phyloP scores from a whole-genome alignment of 1,284 basidiomycete genomes.

The Exsudoporus floridanus region DNA sequence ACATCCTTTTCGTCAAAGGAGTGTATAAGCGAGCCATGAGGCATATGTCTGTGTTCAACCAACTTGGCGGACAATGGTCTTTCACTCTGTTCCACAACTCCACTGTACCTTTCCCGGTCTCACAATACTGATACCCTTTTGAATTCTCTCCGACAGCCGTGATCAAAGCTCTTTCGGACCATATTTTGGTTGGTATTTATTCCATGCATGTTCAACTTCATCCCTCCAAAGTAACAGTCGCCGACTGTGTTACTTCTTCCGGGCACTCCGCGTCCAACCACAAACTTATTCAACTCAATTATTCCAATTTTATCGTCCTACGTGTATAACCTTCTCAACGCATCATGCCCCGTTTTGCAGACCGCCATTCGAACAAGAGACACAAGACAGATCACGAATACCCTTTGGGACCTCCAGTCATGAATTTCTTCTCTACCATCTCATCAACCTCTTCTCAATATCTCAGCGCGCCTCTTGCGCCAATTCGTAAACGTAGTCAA shows the following conservation, averaged over 20 bases:
- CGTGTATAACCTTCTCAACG: slow-evolving; percentile 9
- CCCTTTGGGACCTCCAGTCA: slow-evolving; percentile 35
- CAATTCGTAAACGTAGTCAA: slow-evolving; percentile 49
- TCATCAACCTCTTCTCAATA: slow-evolving; percentile 43
- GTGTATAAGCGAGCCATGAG: slow-evolving; percentile 29
- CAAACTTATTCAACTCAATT: slow-evolving; percentile 2
- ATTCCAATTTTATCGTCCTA: slow-evolving; percentile 6
- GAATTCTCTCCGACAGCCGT: slow-evolving; percentile 22
- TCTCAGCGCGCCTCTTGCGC: slow-evolving; percentile 52
- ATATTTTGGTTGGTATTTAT: slow-evolving; percentile 33
- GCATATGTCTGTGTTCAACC: slow-evolving; percentile 15
- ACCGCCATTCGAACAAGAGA: slow-evolving; percentile 42
- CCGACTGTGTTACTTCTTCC: slow-evolving; percentile 18
- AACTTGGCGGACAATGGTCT: slow-evolving; percentile 25
- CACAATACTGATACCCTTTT: slow-evolving; percentile 20
- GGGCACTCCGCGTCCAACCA: slow-evolving; percentile 2
- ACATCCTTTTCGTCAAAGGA: slow-evolving; percentile 8
- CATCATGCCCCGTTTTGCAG: slow-evolving; percentile 28
- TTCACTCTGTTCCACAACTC: slow-evolving; percentile 23
- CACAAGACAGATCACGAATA: slow-evolving; percentile 41
- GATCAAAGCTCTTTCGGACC: slow-evolving; percentile 26
- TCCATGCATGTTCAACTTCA: slow-evolving; percentile 19
- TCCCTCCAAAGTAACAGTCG: slow-evolving; percentile 8
- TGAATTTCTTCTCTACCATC: slow-evolving; percentile 50
- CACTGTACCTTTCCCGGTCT: slow-evolving; percentile 15